These are phyloP conservation scores for Gracilaria gracilis DNA, from an alignment of 23 red algal species.

Conservation along the genomic window DNA sequence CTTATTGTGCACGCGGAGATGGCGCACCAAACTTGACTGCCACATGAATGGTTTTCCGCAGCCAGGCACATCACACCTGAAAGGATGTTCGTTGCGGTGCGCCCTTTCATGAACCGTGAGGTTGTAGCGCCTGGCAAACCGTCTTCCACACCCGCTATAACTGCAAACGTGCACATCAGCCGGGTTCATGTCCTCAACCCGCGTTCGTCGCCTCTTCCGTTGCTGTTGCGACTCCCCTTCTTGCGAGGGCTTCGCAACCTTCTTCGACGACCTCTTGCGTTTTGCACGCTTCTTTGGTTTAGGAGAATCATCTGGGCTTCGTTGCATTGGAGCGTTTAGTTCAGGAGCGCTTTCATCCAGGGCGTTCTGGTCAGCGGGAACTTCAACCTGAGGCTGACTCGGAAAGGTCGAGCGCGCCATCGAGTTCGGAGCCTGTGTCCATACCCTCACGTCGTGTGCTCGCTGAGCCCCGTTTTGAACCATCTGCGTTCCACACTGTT, in stretches of 20 bases:
- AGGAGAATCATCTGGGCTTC: background rate
- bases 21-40: conserved; percentile 61
- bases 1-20: conserved; percentile 37
- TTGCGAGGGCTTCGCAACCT: background rate
- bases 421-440: background rate
- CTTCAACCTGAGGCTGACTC: background rate
- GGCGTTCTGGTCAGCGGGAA: background rate
- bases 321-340: background rate
- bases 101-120: conserved; percentile 75
- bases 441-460: background rate
- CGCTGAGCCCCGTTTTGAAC: background rate
- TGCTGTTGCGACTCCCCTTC: background rate
- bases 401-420: background rate
- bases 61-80: conserved; percentile 39
- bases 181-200: conserved; percentile 55
- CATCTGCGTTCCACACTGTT: background rate
- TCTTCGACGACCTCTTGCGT: background rate
- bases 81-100: conserved; percentile 68
- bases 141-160: conserved; percentile 47
- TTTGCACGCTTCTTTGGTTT: background rate
- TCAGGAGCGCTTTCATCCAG: background rate
- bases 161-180: conserved; percentile 44
- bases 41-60: conserved; percentile 80
- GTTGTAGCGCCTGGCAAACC: conserved; percentile 81
- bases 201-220: conserved; percentile 28